These are phyloP conservation scores for Coniophora puteana DNA, from an alignment of 1,284 basidiomycete genomes.

Conservation along the genomic window DNA sequence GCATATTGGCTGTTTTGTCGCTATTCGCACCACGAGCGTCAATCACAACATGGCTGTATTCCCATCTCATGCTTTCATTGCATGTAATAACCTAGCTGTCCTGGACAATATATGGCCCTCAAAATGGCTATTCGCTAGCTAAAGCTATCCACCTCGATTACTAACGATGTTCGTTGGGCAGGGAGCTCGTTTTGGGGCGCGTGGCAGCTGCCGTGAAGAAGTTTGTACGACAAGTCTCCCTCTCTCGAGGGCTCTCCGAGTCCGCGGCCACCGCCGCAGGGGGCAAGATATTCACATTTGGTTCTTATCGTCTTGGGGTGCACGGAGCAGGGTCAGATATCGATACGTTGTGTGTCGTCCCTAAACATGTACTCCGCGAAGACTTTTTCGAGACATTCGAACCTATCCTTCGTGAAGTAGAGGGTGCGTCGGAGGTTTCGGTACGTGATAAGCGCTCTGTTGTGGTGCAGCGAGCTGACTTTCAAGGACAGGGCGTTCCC, in stretches of 20 bases:
- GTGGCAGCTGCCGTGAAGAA: conserved; percentile 90
- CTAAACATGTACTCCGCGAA: conserved; percentile 91
- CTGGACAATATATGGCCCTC: background rate
- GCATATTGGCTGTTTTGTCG: conserved; percentile 5
- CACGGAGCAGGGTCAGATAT: conserved; percentile 97
- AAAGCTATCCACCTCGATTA: conserved; percentile 7
- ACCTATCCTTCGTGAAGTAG: conserved; percentile 81
- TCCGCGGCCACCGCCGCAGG: conserved; percentile 83
- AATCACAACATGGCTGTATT: background rate
- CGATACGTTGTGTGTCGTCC: conserved; percentile 98
- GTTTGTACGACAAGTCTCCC: conserved; percentile 86
- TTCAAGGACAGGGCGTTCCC: conserved; percentile 73
- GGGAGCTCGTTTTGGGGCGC: conserved; percentile 91
- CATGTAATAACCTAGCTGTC: too few species aligned
- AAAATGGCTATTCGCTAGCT: background rate
- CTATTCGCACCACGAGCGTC: background rate
- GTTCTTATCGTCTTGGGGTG: conserved; percentile 93
- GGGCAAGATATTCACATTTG: conserved; percentile 99
- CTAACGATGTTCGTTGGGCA: conserved; percentile 32
- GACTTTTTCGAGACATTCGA: conserved; percentile 96
- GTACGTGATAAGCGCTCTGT: conserved; percentile 46
- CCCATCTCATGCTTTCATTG: conserved; percentile 18
- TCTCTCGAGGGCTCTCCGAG: conserved; percentile 83
- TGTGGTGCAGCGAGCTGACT: conserved; percentile 2
- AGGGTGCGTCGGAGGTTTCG: conserved; percentile 87